Evolutionary conservation across 768 basidiomycete genomes (phyloP).

Genomic region (Tremella mesenterica): DNA sequence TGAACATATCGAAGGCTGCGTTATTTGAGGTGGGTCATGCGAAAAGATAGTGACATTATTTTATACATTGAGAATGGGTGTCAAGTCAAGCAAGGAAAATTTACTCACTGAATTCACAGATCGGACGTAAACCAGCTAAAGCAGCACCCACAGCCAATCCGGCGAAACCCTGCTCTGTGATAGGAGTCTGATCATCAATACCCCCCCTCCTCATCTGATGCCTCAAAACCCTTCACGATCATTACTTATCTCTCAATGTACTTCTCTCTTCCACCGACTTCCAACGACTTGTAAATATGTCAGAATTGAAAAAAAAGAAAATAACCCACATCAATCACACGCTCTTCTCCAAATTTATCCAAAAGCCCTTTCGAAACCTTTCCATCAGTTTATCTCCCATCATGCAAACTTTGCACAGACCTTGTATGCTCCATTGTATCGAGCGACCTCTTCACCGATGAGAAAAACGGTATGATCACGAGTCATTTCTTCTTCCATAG

Average conservation of each 20-base stretch:
- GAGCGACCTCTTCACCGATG: slow-evolving; percentile 94
- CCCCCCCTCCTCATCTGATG: not conserved
- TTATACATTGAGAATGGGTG: no score
- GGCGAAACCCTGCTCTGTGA: slow-evolving; percentile 95
- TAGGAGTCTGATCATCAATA: slow-evolving; percentile 27
- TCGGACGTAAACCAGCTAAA: slow-evolving; percentile 83
- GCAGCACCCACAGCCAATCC: slow-evolving; percentile 93
- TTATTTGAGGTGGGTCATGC: no score
- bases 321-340: slow-evolving; percentile 68
- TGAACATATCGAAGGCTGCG: not conserved
- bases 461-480: slow-evolving; percentile 91
- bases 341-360: slow-evolving; percentile 98
- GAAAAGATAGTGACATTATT: no score
- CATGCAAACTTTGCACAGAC: slow-evolving; percentile 9
- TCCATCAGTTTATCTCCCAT: not conserved
- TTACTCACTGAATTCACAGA: slow-evolving; percentile 79
- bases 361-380: slow-evolving; percentile 96
- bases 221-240: not conserved
- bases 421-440: slow-evolving; percentile 64
- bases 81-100: not conserved
- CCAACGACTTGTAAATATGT: no score
- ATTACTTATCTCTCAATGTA: no score
- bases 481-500: slow-evolving; percentile 99
- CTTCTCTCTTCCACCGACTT: no score
- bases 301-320: no score